Evolutionary conservation across 306 rosid genomes (phyloP).

Genomic region (Erythrophleum fordii): DNA sequence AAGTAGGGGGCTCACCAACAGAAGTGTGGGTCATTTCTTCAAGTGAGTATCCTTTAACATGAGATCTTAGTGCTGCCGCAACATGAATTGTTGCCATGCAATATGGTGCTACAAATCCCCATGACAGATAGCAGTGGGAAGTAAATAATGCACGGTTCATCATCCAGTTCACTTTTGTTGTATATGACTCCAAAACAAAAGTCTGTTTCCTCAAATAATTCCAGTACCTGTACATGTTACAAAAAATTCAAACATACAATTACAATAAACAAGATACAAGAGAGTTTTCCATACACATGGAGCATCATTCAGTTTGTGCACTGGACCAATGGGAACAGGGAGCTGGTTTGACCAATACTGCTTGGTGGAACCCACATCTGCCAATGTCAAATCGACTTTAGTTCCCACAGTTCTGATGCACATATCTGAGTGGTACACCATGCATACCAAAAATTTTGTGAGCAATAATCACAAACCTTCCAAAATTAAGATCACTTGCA

Average conservation of each 20-base stretch:
- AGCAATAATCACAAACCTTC: slow-evolving; percentile 66
- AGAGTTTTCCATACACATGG: not conserved
- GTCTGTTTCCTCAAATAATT: slow-evolving; percentile 99
- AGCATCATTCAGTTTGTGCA: not conserved
- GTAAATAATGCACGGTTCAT: slow-evolving; percentile 95
- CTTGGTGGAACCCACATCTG: not conserved
- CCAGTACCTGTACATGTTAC: slow-evolving; percentile 77
- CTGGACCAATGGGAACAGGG: not conserved
- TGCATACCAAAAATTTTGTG: not conserved
- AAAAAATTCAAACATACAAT: slow-evolving; percentile 37
- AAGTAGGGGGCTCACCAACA: slow-evolving; percentile 72
- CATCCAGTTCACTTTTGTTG: slow-evolving; percentile 71
- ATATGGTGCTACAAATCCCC: slow-evolving; percentile 93
- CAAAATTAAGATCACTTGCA: slow-evolving; percentile 90
- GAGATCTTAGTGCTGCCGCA: slow-evolving; percentile 64
- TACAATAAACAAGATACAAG: slow-evolving; percentile 17
- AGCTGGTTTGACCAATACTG: not conserved
- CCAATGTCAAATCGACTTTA: not conserved
- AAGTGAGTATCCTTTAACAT: slow-evolving; percentile 57
- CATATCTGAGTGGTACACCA: not conserved
- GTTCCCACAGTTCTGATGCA: not conserved
- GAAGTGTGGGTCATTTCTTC: slow-evolving; percentile 62
- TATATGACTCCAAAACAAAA: slow-evolving; percentile 94
- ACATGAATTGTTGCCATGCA: slow-evolving; percentile 75
- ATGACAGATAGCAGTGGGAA: slow-evolving; percentile 85